phyloP scores from a whole-genome alignment of 306 rosid genomes.

The Cicer pinnatifidum region DNA sequence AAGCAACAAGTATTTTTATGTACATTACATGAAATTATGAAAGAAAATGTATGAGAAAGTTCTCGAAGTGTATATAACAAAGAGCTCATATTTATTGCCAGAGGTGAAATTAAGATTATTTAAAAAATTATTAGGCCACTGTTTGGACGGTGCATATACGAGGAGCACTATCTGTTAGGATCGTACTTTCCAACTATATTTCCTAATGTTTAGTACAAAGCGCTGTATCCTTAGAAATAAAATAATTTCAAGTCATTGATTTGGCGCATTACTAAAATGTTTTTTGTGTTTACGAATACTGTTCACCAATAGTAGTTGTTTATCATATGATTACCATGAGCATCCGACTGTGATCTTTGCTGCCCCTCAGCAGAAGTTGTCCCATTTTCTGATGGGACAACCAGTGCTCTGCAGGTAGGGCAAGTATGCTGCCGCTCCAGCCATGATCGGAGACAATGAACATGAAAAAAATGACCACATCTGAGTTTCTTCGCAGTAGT shows the following conservation, averaged over 20 bases:
- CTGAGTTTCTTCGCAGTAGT: constrained; percentile 91
- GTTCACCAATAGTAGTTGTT: neutral
- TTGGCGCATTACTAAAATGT: neutral
- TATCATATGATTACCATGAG: constrained; percentile 54
- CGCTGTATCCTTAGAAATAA: constrained; percentile 6
- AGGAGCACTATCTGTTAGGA: constrained; percentile 5
- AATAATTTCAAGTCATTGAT: neutral
- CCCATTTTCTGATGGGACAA: constrained; percentile 89
- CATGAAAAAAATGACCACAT: constrained; percentile 96
- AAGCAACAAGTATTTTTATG: neutral
- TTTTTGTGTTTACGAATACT: neutral
- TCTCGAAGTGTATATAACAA: neutral
- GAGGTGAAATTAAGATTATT: neutral
- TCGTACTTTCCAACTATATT: constrained; percentile 8
- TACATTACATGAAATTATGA: neutral
- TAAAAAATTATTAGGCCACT: neutral
- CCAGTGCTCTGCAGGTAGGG: constrained; percentile 96
- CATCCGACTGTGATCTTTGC: constrained; percentile 70
- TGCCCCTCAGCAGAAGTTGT: constrained; percentile 66
- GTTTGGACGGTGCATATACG: constrained; percentile 18
- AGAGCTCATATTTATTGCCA: neutral
- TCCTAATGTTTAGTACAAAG: neutral
- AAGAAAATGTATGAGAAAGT: constrained; percentile 3
- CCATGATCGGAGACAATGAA: constrained; percentile 98
- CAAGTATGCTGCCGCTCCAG: constrained; percentile 98